These are phyloP conservation scores for Cystobasidium sp. DNA, from an alignment of 1,284 basidiomycete genomes.

Conservation along the genomic window DNA sequence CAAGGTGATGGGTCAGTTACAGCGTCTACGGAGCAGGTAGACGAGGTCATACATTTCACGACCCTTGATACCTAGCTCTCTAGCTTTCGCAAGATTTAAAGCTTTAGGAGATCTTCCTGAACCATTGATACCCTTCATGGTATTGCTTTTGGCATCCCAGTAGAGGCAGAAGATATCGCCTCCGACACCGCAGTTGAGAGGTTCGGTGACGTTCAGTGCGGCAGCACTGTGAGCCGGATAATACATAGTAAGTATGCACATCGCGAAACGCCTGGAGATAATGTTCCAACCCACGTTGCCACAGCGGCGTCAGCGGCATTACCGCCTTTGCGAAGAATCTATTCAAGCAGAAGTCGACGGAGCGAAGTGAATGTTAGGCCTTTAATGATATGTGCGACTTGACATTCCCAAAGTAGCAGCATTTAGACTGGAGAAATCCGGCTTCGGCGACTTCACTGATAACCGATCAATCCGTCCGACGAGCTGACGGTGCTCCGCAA, in stretches of 20 bases:
- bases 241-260: not conserved
- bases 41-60: constrained; percentile 54
- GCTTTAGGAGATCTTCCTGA: constrained; percentile 83
- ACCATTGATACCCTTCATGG: constrained; percentile 81
- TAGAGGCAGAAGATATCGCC: constrained; percentile 43
- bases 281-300: constrained; percentile 22
- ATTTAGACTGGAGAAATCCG: not conserved
- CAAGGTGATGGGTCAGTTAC: not conserved
- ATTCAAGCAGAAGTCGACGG: not conserved
- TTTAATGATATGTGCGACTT: too few relatives aligned
- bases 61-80: constrained; percentile 71
- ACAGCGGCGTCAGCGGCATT: constrained; percentile 45
- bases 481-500: not conserved
- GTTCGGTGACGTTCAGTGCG: constrained; percentile 44
- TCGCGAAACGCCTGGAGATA: not conserved
- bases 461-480: constrained; percentile 10
- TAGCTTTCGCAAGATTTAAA: constrained; percentile 74
- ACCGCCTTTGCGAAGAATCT: constrained; percentile 34
- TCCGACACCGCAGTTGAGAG: constrained; percentile 41
- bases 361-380: too few relatives aligned
- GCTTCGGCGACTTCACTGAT: not conserved
- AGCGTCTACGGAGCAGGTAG: not conserved
- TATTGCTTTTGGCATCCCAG: constrained; percentile 61
- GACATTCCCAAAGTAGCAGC: too few relatives aligned
- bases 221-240: constrained; percentile 19